A percentile compares a stretch with the other conserved stretches of the same genome.
Conservation (phyloP, 441 rosid species). For the Jatropha podagrica region DNA sequence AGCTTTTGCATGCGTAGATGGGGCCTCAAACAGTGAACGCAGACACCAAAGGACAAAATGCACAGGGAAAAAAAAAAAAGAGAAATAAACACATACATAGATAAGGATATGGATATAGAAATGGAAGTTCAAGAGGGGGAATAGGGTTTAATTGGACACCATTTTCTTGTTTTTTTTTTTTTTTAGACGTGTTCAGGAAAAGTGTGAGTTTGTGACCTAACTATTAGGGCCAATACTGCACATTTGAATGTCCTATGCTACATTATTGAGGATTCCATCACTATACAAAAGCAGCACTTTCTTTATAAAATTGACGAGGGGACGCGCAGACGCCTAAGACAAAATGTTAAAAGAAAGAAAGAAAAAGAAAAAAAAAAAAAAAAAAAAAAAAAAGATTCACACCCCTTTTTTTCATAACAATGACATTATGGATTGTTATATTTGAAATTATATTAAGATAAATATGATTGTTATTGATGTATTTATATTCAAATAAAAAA, state of each 20-base stretch:
- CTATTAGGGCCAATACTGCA: not conserved
- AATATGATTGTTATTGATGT: too few relatives aligned
- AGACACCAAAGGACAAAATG: slow-evolving; percentile 22
- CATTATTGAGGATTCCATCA: not conserved
- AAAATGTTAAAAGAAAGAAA: not conserved
- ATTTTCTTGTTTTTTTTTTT: too few relatives aligned
- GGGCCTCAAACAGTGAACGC: slow-evolving; percentile 19
- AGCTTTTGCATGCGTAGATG: not conserved
- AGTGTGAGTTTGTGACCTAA: not conserved
- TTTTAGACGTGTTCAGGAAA: too few relatives aligned
- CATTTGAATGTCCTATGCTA: too few relatives aligned
- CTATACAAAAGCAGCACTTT: not conserved
- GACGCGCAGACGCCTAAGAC: slow-evolving; percentile 8
- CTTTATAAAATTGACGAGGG: not conserved
- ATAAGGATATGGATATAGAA: not conserved
- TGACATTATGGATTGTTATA: too few relatives aligned
- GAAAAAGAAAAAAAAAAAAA: too few relatives aligned
- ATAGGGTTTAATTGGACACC: too few relatives aligned
- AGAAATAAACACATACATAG: not conserved
- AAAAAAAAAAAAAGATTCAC: too few relatives aligned
- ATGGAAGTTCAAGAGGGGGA: not conserved
- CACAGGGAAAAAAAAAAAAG: not conserved
- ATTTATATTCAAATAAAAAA: too few relatives aligned
- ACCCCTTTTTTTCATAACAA: too few relatives aligned
- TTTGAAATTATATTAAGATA: too few relatives aligned